Evolutionary conservation across 2,329 filamentous ascomycete genomes (phyloP).

Genomic region (Akanthomyces lecanii): DNA sequence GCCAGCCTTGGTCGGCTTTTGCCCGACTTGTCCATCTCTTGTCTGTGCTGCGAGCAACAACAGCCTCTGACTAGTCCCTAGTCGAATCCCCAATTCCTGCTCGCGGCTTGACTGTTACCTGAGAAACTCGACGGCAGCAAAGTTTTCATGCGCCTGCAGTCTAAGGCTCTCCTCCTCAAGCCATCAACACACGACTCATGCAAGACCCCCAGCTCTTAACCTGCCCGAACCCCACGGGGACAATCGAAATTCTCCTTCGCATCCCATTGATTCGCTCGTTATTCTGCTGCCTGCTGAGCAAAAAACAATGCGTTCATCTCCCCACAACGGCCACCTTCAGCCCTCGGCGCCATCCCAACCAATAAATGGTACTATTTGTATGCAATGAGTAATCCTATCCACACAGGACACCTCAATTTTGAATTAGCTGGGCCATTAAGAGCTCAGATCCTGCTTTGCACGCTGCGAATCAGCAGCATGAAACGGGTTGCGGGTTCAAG

Average conservation of each 20-base stretch:
- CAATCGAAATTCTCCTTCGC: not conserved
- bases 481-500: no score
- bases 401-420: no score
- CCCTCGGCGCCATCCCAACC: not conserved
- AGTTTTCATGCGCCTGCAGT: not conserved
- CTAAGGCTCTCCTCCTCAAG: no score
- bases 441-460: no score
- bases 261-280: not conserved
- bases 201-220: not conserved
- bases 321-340: not conserved
- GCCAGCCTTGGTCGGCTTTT: no score
- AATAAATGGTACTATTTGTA: no score
- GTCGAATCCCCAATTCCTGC: no score
- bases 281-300: slow-evolving; percentile 5
- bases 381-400: no score
- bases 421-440: no score
- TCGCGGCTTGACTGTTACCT: not conserved
- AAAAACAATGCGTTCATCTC: not conserved
- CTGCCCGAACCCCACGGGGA: not conserved
- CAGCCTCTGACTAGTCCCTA: no score
- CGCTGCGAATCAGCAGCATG: no score
- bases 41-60: not conserved
- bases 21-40: no score
- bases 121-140: not conserved
- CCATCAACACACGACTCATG: not conserved